Conservation (phyloP, 805 yeast genomes). For the Schwanniomyces yamadae region DNA sequence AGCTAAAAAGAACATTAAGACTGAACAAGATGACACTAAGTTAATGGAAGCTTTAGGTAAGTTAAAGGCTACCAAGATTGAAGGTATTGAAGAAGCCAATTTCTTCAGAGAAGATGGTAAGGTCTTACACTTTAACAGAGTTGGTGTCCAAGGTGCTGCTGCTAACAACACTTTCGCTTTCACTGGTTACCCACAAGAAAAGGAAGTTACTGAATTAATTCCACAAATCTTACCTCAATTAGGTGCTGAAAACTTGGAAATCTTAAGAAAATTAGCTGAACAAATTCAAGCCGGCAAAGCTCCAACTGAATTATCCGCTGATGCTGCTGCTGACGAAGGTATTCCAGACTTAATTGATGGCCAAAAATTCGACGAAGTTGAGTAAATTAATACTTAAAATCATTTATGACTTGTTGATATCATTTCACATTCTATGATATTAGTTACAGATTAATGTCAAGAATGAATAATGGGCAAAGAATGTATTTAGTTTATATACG, state of each 20-base stretch:
- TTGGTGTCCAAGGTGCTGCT: slow-evolving; percentile 92
- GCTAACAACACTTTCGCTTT: slow-evolving; percentile 89
- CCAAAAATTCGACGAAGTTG: slow-evolving; percentile 74
- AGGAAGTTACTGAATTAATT: slow-evolving; percentile 85
- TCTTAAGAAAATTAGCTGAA: slow-evolving; percentile 86
- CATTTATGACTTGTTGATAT: slow-evolving; percentile 4
- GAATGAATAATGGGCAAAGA: slow-evolving; percentile 4
- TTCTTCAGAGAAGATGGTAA: slow-evolving; percentile 96
- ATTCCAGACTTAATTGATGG: slow-evolving; percentile 84
- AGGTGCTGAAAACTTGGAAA: slow-evolving; percentile 92
- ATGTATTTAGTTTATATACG: slow-evolving; percentile 8
- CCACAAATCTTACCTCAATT: slow-evolving; percentile 94
- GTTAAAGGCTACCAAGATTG: slow-evolving; percentile 84
- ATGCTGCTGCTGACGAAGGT: slow-evolving; percentile 55
- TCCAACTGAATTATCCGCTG: slow-evolving; percentile 46
- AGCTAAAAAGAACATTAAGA: slow-evolving; percentile 71
- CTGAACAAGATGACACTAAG: slow-evolving; percentile 87
- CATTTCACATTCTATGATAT: neutral
- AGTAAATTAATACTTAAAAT: slow-evolving; percentile 22
- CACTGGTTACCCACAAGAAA: slow-evolving; percentile 93
- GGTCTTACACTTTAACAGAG: slow-evolving; percentile 93
- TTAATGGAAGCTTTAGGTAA: slow-evolving; percentile 85
- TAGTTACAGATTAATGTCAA: neutral
- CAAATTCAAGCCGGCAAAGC: slow-evolving; percentile 69
- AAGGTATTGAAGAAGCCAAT: slow-evolving; percentile 94